Evolutionary conservation across 2,329 filamentous ascomycete genomes (phyloP), one percentile per base, ranked within the genome.

Genomic region (Rhexocercosporidium sp.): DNA sequence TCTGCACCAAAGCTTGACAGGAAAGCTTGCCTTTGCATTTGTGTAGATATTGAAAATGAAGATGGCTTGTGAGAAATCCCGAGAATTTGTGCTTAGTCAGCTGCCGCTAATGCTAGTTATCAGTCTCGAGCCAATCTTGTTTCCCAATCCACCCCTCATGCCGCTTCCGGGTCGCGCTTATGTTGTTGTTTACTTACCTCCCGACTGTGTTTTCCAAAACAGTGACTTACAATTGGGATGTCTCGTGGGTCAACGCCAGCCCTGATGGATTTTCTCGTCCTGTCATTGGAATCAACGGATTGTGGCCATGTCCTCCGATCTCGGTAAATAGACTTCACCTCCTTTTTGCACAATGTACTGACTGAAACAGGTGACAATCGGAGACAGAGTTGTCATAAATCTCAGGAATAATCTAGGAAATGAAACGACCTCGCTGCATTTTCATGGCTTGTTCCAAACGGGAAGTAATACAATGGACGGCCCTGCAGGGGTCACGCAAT

Each of bases 401-500:
- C 74, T 86, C 25, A 76, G 77, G 69, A 88, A 88, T 76, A 75
- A 78, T 39, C 79, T 88, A 5, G 68, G 68, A 34, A 85, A 86
- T 72, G 77, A 86, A 73, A 82, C 81, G 4, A 86, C 84, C 6
- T 82, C 82, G 53, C 65, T 85, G 1, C 83, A 82, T 75, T 90
- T 86, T 76, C 88, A 90, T 75, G 88, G 88, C 29, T 76, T 89
- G 67, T 83, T 79, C 75, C 84, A 87, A 77, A 79, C 82, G 71
- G 80, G 81, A 49, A 86, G 83, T 1, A 79, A 78, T 3, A 77
- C 82, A 31, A 88, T 89, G 84, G 89, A 91, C 75, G 89, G 89
- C 0, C 82, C 85, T 2, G 78, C 78, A 2, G 81, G 80, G 16
- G 81, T 85, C 4, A 85, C 84, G 1, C 72, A 73, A 54, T 73